These are phyloP conservation scores for Pythium aristosporum DNA, from an alignment of 352 stramenopile genomes.

Conservation along the genomic window DNA sequence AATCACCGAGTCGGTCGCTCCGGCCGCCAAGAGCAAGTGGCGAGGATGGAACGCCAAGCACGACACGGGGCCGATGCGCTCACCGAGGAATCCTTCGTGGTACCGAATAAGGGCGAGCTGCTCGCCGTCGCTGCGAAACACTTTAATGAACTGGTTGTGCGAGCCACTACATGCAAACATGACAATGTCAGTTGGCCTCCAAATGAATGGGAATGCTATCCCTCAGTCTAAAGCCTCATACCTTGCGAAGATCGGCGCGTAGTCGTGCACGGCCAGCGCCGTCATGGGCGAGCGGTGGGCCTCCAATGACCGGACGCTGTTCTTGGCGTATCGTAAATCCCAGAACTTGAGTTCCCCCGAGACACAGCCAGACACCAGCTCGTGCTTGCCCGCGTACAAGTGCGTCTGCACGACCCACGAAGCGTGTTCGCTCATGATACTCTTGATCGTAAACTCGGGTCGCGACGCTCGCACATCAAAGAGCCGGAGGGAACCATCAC, in stretches of 20 bases:
- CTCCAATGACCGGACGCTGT: constrained; percentile 86
- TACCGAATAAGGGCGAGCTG: constrained; percentile 89
- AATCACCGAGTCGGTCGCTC: constrained; percentile 94
- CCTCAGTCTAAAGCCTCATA: constrained; percentile 17
- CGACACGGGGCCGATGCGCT: constrained; percentile 96
- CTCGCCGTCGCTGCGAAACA: constrained; percentile 91
- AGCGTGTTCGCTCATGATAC: constrained; percentile 88
- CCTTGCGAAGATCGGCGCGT: constrained; percentile 95
- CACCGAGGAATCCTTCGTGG: constrained; percentile 95
- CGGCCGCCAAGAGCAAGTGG: constrained; percentile 93
- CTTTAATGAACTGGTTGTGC: constrained; percentile 99
- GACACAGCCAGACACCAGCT: constrained; percentile 94
- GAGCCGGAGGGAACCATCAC: constrained; percentile 92
- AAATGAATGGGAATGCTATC: background rate
- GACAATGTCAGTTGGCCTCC: background rate
- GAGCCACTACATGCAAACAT: constrained; percentile 73
- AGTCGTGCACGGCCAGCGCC: constrained; percentile 93
- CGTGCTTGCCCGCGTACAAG: constrained; percentile 71
- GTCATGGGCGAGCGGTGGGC: constrained; percentile 95
- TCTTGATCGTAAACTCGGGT: constrained; percentile 63
- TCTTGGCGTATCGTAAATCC: constrained; percentile 92
- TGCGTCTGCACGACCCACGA: constrained; percentile 95
- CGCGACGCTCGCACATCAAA: constrained; percentile 91
- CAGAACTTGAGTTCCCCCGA: constrained; percentile 96
- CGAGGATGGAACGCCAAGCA: constrained; percentile 97